phyloP scores from a whole-genome alignment of 2,329 filamentous ascomycete species.

The Cladosporium sp. region DNA sequence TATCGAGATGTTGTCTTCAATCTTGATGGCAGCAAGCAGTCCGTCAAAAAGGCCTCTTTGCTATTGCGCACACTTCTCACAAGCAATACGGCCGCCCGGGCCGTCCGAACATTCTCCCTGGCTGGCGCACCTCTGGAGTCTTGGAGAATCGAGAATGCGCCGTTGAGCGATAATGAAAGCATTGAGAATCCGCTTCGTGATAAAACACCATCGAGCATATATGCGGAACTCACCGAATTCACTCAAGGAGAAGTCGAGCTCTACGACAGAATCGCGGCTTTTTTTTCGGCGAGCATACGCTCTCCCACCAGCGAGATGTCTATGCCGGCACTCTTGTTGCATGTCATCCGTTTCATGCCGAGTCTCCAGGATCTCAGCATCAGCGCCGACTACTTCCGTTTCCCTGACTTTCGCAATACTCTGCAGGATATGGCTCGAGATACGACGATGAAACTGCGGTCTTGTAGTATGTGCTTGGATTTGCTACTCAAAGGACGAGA shows the following conservation, averaged over 20 bases:
- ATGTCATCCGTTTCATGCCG: not conserved
- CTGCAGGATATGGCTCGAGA: not conserved
- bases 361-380: conserved; percentile 1
- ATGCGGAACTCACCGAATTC: not conserved
- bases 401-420: not conserved
- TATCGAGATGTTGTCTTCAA: conserved; percentile 3
- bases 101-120: not conserved
- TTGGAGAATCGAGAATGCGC: not conserved
- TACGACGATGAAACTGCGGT: conserved; percentile 1
- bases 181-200: not conserved
- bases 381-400: conserved; percentile 6
- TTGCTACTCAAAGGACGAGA: not conserved
- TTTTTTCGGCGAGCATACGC: not conserved
- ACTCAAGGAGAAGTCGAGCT: not conserved
- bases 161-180: not conserved
- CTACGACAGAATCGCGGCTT: not conserved
- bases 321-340: not conserved
- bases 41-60: conserved; percentile 1
- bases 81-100: not conserved
- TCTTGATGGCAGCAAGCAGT: not conserved
- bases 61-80: conserved; percentile 6
- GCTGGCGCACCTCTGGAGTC: conserved; percentile 1
- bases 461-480: conserved; percentile 11
- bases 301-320: not conserved
- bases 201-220: not conserved